Percentiles rank a stretch among this genome's conserved stretches.
Evolutionary conservation across 2,329 filamentous ascomycete genomes (phyloP).

Genomic region (Neofusicoccum umdonicola): DNA sequence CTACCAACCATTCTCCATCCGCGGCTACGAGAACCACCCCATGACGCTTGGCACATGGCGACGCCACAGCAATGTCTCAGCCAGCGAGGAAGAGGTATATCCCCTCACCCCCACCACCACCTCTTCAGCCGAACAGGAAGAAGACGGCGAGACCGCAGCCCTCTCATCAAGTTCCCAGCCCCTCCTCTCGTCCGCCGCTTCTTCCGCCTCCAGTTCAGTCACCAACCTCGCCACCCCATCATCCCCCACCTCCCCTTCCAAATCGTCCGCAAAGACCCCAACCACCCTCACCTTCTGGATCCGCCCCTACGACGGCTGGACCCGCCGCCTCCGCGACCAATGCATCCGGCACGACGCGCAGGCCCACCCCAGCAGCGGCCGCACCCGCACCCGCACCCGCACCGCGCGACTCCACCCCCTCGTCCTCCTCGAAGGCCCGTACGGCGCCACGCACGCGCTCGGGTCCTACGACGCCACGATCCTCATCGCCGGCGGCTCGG

Average conservation of each 20-base stretch:
- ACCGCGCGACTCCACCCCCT: slow-evolving; percentile 22
- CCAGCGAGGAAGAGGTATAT: background rate
- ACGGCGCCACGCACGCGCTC: slow-evolving; percentile 42
- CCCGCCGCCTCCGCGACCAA: slow-evolving; percentile 42
- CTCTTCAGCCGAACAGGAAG: background rate
- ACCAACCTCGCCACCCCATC: background rate
- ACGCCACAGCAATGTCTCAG: background rate
- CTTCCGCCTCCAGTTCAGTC: slow-evolving; percentile 18
- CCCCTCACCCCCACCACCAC: background rate
- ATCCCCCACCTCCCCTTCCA: slow-evolving; percentile 26
- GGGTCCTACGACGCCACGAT: slow-evolving; percentile 40
- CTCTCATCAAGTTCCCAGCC: background rate
- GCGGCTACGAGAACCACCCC: slow-evolving; percentile 53
- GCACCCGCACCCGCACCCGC: too few relatives aligned
- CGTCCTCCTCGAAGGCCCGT: slow-evolving; percentile 52
- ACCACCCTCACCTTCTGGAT: slow-evolving; percentile 47
- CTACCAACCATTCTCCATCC: slow-evolving; percentile 46
- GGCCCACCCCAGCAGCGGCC: background rate
- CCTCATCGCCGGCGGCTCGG: slow-evolving; percentile 37
- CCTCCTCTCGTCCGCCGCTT: background rate
- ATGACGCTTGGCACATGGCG: slow-evolving; percentile 44
- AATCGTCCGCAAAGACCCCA: background rate
- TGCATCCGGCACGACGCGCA: slow-evolving; percentile 24
- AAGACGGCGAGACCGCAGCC: background rate
- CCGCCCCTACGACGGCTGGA: slow-evolving; percentile 53